A percentile compares a stretch with the other conserved stretches of the same genome.
Conservation (phyloP, 805 yeast species). For the Ogataea methylovora region DNA sequence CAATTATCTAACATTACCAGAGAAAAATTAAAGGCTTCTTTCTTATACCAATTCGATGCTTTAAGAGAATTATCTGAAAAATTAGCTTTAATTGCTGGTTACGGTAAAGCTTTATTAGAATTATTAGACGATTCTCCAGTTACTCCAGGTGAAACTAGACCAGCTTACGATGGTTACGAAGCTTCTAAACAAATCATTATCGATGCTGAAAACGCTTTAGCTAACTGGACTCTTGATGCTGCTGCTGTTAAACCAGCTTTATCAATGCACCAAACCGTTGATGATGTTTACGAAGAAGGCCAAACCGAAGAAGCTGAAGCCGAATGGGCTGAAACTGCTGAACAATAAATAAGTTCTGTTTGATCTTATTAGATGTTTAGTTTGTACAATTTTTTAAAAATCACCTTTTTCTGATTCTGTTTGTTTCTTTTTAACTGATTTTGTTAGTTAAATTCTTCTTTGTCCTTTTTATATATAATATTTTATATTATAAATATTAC, state of each 20-base stretch:
- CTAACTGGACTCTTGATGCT: constrained; percentile 93
- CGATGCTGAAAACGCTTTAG: constrained; percentile 93
- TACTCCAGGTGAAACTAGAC: constrained; percentile 98
- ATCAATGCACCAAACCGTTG: constrained; percentile 70
- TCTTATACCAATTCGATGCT: constrained; percentile 94
- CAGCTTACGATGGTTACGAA: constrained; percentile 96
- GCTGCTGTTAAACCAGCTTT: constrained; percentile 93
- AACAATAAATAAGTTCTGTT: constrained; percentile 1
- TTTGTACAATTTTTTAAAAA: neutral
- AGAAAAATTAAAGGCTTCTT: constrained; percentile 95
- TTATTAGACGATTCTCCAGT: constrained; percentile 94
- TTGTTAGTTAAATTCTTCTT: neutral
- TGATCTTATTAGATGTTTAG: neutral
- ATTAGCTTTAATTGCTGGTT: constrained; percentile 94
- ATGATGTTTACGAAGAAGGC: constrained; percentile 48
- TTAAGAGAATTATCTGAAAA: constrained; percentile 93
- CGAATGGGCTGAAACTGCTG: constrained; percentile 32
- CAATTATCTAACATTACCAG: constrained; percentile 97
- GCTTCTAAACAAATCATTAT: constrained; percentile 96
- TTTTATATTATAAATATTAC: neutral
- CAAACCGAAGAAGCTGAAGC: constrained; percentile 33
- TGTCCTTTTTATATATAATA: neutral
- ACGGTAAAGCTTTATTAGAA: constrained; percentile 96
- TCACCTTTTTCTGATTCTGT: neutral
- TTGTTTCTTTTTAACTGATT: neutral